These are phyloP conservation scores for Euphrasia confusa DNA, from an alignment of 257 asterid species.

Conservation along the genomic window DNA sequence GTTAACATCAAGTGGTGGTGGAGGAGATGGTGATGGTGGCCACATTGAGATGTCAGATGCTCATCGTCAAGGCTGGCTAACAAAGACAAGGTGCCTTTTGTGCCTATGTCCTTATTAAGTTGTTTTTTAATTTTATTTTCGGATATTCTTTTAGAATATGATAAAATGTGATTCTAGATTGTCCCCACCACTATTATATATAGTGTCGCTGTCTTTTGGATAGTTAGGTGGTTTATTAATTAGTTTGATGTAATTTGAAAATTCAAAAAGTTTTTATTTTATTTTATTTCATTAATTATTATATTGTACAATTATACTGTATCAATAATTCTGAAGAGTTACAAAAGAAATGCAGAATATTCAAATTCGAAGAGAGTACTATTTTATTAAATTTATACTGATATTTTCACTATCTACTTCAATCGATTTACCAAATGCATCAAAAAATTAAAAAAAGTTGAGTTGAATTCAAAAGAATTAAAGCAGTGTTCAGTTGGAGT, in stretches of 20 bases:
- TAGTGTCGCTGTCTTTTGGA: background rate
- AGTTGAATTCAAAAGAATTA: too few species aligned
- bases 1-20: background rate
- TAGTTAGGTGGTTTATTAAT: background rate
- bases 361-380: too few species aligned
- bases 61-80: constrained; percentile 1
- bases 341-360: too few species aligned
- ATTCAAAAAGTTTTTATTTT: too few species aligned
- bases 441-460: too few species aligned
- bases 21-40: background rate
- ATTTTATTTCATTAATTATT: too few species aligned
- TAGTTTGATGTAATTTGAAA: background rate
- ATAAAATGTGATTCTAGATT: background rate
- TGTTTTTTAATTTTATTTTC: background rate
- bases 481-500: too few species aligned
- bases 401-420: too few species aligned
- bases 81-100: background rate
- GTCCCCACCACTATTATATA: background rate
- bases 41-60: background rate
- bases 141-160: background rate
- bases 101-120: background rate
- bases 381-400: too few species aligned
- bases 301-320: too few species aligned
- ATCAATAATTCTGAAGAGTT: too few species aligned
- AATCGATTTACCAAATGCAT: too few species aligned